Evolutionary conservation across 2,329 filamentous ascomycete genomes (phyloP).

Genomic region (Hymenoscyphus fructigenus): DNA sequence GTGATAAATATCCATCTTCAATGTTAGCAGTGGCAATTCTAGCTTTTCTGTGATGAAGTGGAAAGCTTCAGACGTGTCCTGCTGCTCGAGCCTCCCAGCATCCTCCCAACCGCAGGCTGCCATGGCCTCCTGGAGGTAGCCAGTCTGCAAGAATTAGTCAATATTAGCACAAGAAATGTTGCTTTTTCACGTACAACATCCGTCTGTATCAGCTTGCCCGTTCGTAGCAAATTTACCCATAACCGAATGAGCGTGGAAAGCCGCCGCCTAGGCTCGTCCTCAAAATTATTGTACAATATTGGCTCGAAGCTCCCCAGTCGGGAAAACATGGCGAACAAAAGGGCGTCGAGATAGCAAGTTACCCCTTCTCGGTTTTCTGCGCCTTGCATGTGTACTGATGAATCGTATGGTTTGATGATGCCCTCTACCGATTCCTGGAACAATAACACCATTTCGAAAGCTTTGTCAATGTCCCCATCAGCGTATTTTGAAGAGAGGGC

Average conservation of each 20-base stretch:
- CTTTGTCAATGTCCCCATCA: conserved; percentile 68
- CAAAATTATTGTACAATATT: conserved; percentile 79
- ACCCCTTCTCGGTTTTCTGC: conserved; percentile 83
- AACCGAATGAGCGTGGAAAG: conserved; percentile 77
- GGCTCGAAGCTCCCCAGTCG: conserved; percentile 88
- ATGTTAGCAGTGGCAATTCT: conserved; percentile 79
- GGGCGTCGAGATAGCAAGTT: conserved; percentile 90
- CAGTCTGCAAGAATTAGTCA: conserved; percentile 55
- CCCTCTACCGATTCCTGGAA: conserved; percentile 81
- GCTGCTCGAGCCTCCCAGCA: conserved; percentile 73
- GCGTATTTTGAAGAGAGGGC: conserved; percentile 62
- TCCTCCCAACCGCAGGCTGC: conserved; percentile 88
- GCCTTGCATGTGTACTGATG: conserved; percentile 71
- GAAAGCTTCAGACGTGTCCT: conserved; percentile 95
- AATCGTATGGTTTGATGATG: conserved; percentile 71
- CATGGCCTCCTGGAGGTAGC: conserved; percentile 77
- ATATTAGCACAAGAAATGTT: conserved; percentile 8
- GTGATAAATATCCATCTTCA: conserved; percentile 95
- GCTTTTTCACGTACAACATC: conserved; percentile 64
- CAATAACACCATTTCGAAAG: conserved; percentile 73
- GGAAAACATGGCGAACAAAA: conserved; percentile 95
- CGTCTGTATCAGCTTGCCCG: conserved; percentile 78
- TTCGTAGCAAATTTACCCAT: conserved; percentile 90
- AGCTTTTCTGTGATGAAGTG: conserved; percentile 90
- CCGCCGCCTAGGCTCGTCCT: conserved; percentile 68